Evolutionary conservation across 257 asterid genomes (phyloP), one percentile per base, ranked within the genome.

Genomic region (Nicotiana tomentosiformis): DNA sequence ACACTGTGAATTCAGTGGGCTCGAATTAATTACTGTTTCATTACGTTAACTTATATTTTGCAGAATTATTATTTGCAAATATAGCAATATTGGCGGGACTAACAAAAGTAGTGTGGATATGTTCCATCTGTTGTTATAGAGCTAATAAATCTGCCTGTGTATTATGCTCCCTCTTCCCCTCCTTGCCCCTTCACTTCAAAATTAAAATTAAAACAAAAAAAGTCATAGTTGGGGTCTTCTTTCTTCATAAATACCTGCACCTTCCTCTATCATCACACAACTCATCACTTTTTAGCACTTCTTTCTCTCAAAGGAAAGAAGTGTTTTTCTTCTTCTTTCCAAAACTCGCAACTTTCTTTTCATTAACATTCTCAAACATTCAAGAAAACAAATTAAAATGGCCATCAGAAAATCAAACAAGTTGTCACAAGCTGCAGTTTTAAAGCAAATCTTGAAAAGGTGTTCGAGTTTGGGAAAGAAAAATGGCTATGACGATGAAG

Each of bases 391-490:
- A 7, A n/a, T 29, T 1, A 81, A 32, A 81, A 90, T 90, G 93
- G 91, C 87, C 53, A 82, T 90, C 1, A 88, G 78, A 67, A 90
- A 88, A 74, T 81, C 90, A 6, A 88, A 85, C 79, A 88, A 85
- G 30, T 68, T 84, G 26, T 82, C 92, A 60, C 91, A 90, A 72
- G 80, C 88, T 7, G 82, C 87, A 37, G 69, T 90, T 82, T 80
- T 90, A 64, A 90, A 88, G 81, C 87, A 90, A 66, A 90, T 90
- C 14, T 20, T 88, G 77, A 88, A 86, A 85, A 84, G 90, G 30
- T 90, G 91, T 46, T 90, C 91, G 1, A 90, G 93, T 81, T 60
- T 90, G 26, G 93, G 90, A 2, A 90, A 86, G 88, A 86, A 85
- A 66, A 58, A 83, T 12, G 85, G 85, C 0, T 87, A 86, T 77